A percentile compares a stretch with the other conserved stretches of the same genome.
phyloP scores from a whole-genome alignment of 805 yeast species.

The Ogataea haglerorum region DNA sequence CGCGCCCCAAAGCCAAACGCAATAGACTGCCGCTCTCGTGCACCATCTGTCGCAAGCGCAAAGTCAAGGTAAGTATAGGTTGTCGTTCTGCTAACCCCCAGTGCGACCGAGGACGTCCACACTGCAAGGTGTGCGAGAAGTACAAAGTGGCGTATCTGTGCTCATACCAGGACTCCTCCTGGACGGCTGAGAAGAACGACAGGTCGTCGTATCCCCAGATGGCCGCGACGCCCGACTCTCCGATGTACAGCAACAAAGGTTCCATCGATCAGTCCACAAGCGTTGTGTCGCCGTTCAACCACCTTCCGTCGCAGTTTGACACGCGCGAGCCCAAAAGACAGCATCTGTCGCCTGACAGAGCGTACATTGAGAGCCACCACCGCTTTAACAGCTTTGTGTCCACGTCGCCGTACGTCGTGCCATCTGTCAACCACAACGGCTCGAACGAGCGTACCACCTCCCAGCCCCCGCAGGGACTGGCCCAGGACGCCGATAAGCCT shows the following conservation, averaged over 20 bases:
- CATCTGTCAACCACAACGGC: background rate
- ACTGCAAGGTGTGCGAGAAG: slow-evolving; percentile 32
- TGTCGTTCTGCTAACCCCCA: slow-evolving; percentile 6
- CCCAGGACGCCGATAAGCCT: slow-evolving; percentile 13
- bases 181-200: slow-evolving; percentile 21
- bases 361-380: slow-evolving; percentile 2
- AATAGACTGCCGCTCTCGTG: slow-evolving; percentile 45
- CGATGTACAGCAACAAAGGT: background rate
- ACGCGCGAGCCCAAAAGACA: background rate
- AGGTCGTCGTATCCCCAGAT: background rate
- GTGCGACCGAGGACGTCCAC: slow-evolving; percentile 37
- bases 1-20: slow-evolving; percentile 30
- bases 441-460: slow-evolving; percentile 6
- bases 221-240: background rate
- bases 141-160: slow-evolving; percentile 30
- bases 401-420: slow-evolving; percentile 10
- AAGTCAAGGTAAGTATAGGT: slow-evolving; percentile 38
- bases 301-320: background rate
- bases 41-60: slow-evolving; percentile 43
- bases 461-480: slow-evolving; percentile 1
- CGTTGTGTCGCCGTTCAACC: background rate
- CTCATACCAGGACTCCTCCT: slow-evolving; percentile 30
- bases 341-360: background rate
- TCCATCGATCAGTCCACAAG: background rate
- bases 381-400: slow-evolving; percentile 13